Conservation (phyloP, 1,284 basidiomycete species). For the Amylostereum areolatum region DNA sequence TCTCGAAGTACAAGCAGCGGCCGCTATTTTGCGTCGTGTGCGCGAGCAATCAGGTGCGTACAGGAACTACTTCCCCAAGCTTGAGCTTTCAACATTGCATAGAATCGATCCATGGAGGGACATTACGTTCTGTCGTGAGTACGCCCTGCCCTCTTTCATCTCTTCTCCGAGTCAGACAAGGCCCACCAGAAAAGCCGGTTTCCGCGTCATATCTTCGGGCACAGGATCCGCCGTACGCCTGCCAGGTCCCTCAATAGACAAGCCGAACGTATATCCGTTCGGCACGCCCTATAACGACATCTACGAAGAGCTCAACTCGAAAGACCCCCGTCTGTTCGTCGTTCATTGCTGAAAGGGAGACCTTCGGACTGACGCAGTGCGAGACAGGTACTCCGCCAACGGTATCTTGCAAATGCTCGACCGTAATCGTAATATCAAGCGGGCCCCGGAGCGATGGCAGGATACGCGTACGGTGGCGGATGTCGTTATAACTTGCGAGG, state of each 20-base stretch:
- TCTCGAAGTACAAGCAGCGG: conserved; percentile 46
- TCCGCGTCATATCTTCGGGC: conserved; percentile 89
- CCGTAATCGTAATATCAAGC: conserved; percentile 88
- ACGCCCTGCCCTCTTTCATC: no score
- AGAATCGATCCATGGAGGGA: conserved; percentile 99
- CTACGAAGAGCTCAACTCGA: conserved; percentile 85
- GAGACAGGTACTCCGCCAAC: conserved; percentile 83
- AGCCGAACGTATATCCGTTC: conserved; percentile 96
- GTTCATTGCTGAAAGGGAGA: conserved; percentile 1
- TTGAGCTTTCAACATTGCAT: conserved; percentile 14
- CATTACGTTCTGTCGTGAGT: conserved; percentile 87
- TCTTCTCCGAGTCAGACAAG: no score
- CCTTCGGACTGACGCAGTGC: conserved; percentile 12
- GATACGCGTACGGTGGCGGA: conserved; percentile 85
- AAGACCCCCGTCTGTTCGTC: conserved; percentile 82
- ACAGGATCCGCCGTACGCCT: conserved; percentile 96
- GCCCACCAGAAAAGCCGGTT: conserved; percentile 72
- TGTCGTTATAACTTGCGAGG: conserved; percentile 98
- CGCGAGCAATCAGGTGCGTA: conserved; percentile 88
- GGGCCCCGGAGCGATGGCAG: conserved; percentile 96
- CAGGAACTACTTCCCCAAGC: neutral
- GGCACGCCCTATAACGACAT: conserved; percentile 98
- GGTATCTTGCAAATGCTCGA: conserved; percentile 98
- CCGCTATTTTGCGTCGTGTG: conserved; percentile 97
- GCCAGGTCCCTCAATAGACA: conserved; percentile 94